Base-by-base conservation (phyloP, 2,329 filamentous ascomycete species). In the Claviceps cyperi region DNA sequence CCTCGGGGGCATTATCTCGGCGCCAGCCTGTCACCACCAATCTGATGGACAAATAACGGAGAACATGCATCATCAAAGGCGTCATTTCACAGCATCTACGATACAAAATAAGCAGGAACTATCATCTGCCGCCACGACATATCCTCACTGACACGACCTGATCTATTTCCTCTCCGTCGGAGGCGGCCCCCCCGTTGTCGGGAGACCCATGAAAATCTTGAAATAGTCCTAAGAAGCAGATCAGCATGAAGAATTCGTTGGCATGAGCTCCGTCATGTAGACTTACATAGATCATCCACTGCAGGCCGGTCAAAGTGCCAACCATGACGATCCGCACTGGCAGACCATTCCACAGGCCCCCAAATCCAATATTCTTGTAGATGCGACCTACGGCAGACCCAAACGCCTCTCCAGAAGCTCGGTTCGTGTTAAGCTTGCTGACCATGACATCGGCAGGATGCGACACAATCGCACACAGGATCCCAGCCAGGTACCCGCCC, bases 311-410 rank as follows among this genome's bases (percentile, higher is more conserved):
- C 61, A 84, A 65, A 28, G 80, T 84, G 57, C 84, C 86, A 56
- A 94, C 87, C 89, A 95, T 95, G 61, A 94, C 81, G 61, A 95
- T 95, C 52, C 77, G 65, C 47, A 94, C 84, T 0, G 86, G 83
- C 43, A 96, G 70, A 8, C 90, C 90, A 61, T 94, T 94, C 90
- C 90, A 95, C 28, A 96, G 75, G n/a, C 90, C 90, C 15, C 59
- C 59, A 66, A 95, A 94, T 35, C 89, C 89, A 60, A 94, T 92
- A 38, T 94, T 85, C 60, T 76, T 78, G 70, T 94, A 94, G 60
- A 95, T 92, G 43, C 88, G 78, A 52, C 78, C 69, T 58, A 86
- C 77, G n/a, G 85, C 88, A 38, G 75, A 73, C 17, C 84, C 86
- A 55, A 91, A 87, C 2, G 78, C 79, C 70, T 95, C 89, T 32